Conservation (phyloP, 805 yeast species). For the Clavispora carvajalis region DNA sequence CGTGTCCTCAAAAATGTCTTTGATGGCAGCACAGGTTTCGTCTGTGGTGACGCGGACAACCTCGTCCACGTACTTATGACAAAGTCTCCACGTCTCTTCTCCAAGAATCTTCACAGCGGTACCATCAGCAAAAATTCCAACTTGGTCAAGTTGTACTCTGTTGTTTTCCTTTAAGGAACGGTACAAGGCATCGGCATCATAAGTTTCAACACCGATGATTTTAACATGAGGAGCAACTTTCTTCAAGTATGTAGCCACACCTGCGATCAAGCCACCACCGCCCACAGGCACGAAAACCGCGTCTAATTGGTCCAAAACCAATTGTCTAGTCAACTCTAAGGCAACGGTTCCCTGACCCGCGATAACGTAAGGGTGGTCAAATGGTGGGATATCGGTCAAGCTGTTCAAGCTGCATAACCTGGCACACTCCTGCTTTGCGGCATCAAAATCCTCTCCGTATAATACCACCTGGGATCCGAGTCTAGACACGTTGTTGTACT, state of each 20-base stretch:
- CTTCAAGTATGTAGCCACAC: conserved; percentile 84
- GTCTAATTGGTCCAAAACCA: conserved; percentile 65
- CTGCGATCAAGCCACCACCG: conserved; percentile 95
- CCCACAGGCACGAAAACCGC: conserved; percentile 94
- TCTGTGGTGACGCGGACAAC: conserved; percentile 81
- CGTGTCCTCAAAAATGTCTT: conserved; percentile 94
- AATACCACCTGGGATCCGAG: conserved; percentile 92
- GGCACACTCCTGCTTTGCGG: conserved; percentile 88
- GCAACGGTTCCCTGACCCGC: conserved; percentile 99
- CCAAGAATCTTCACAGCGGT: conserved; percentile 92
- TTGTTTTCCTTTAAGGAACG: conserved; percentile 57
- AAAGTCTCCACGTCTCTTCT: conserved; percentile 82
- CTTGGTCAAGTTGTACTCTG: conserved; percentile 56
- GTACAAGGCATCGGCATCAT: conserved; percentile 89
- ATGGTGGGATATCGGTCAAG: conserved; percentile 92
- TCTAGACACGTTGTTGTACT: conserved; percentile 84
- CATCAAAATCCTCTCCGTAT: conserved; percentile 89
- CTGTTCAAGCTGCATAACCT: conserved; percentile 66
- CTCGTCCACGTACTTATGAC: conserved; percentile 79
- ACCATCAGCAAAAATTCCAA: conserved; percentile 98
- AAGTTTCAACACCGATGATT: conserved; percentile 92
- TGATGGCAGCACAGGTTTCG: conserved; percentile 93
- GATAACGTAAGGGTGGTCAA: conserved; percentile 94
- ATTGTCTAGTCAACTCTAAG: conserved; percentile 84
- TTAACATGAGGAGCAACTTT: conserved; percentile 97